Conservation (phyloP, 805 yeast species). For the Metschnikowia baotianmanensis region DNA sequence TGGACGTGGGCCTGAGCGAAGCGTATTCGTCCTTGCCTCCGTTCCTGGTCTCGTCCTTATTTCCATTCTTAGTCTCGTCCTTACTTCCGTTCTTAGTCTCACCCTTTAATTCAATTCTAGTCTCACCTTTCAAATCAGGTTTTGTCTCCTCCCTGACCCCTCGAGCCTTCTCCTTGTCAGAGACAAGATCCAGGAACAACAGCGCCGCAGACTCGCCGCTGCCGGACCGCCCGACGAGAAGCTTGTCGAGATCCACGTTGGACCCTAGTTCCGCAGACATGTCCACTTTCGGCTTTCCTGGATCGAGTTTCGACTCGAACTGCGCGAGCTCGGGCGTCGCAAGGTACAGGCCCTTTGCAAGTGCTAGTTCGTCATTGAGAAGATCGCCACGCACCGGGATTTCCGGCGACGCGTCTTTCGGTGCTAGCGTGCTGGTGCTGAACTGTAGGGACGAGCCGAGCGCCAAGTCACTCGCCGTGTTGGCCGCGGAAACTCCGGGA, state of each 20-base stretch:
- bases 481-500: too few relatives aligned
- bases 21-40: too few relatives aligned
- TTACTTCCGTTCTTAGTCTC: too few relatives aligned
- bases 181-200: not conserved
- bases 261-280: not conserved
- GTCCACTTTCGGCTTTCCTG: slow-evolving; percentile 15
- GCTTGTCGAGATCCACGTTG: slow-evolving; percentile 18
- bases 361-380: slow-evolving; percentile 2
- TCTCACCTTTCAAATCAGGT: too few relatives aligned
- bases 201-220: not conserved
- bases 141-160: not conserved
- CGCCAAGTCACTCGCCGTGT: not conserved
- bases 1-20: too few relatives aligned
- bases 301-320: slow-evolving; percentile 19
- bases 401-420: slow-evolving; percentile 9
- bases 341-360: slow-evolving; percentile 13
- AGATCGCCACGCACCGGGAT: slow-evolving; percentile 17
- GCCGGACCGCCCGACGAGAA: slow-evolving; percentile 15
- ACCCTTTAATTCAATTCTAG: too few relatives aligned
- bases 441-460: slow-evolving; percentile 1
- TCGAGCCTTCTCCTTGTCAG: not conserved
- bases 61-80: too few relatives aligned
- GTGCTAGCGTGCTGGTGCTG: not conserved
- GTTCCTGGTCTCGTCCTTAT: too few relatives aligned
- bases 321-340: slow-evolving; percentile 17